phyloP scores from a whole-genome alignment of 2,329 filamentous ascomycete genomes.

The Colletotrichum horii region DNA sequence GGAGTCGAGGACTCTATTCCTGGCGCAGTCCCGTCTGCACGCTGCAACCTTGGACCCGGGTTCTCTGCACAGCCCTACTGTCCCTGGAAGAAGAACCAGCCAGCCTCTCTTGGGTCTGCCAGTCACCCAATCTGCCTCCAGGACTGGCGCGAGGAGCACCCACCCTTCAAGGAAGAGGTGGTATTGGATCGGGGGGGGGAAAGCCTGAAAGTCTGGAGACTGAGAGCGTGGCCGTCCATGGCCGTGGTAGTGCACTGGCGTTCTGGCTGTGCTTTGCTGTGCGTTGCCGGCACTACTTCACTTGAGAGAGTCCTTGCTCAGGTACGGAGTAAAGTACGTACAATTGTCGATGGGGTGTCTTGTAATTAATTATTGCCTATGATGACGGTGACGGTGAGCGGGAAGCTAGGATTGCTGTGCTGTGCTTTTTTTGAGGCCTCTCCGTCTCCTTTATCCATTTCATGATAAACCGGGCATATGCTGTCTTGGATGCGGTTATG shows the following conservation, averaged over 20 bases:
- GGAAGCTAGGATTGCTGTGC: neutral
- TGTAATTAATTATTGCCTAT: neutral
- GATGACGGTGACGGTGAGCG: neutral
- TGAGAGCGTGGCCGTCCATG: neutral
- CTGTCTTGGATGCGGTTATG: neutral
- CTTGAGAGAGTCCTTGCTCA: neutral
- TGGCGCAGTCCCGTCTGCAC: neutral
- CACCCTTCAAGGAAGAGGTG: neutral
- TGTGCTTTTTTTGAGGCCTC: neutral
- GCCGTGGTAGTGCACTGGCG: neutral
- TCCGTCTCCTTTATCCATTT: neutral
- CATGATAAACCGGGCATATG: neutral
- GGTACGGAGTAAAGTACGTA: neutral
- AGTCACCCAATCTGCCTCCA: neutral
- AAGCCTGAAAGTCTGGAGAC: neutral
- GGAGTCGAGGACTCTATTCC: conserved; percentile 13
- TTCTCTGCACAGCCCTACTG: conserved; percentile 21
- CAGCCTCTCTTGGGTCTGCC: neutral
- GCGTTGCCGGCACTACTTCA: neutral
- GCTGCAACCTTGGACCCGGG: conserved; percentile 3
- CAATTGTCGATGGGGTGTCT: neutral
- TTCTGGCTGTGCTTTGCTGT: conserved; percentile 10
- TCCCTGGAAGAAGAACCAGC: conserved; percentile 4
- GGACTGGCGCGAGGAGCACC: neutral
- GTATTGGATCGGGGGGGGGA: conserved; percentile 5